phyloP scores from a whole-genome alignment of 2,329 filamentous ascomycete species.

The Macrophomina tecta region DNA sequence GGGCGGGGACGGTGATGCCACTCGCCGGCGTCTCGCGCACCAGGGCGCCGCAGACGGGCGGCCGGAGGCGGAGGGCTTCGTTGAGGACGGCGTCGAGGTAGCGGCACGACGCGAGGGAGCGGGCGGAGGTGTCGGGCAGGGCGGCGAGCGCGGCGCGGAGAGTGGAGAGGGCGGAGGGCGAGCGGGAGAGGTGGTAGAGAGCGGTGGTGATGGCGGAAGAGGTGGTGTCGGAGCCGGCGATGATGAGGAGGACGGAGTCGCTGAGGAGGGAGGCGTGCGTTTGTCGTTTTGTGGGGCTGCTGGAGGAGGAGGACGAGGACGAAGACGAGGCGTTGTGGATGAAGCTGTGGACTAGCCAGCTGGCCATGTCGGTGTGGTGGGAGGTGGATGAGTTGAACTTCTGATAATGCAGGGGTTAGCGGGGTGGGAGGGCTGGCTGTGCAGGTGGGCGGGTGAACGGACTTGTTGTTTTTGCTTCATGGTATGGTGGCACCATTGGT shows the following conservation, averaged over 20 bases:
- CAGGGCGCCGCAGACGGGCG: constrained; percentile 46
- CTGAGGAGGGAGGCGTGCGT: constrained; percentile 37
- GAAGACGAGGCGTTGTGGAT: too few relatives aligned
- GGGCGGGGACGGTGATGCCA: constrained; percentile 42
- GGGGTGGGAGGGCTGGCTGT: background rate
- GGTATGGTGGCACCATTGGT: constrained; percentile 21
- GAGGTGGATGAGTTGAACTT: background rate
- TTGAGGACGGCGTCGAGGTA: constrained; percentile 51
- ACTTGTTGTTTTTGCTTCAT: constrained; percentile 22
- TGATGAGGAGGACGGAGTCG: constrained; percentile 43
- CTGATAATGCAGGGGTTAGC: background rate
- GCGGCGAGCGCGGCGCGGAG: constrained; percentile 28
- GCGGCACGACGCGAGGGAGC: constrained; percentile 36
- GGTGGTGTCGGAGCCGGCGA: constrained; percentile 36
- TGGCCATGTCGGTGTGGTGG: constrained; percentile 19
- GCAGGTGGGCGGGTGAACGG: background rate
- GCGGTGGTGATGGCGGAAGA: constrained; percentile 12
- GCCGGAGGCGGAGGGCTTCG: constrained; percentile 51
- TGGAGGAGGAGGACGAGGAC: too few relatives aligned
- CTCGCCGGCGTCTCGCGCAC: constrained; percentile 46
- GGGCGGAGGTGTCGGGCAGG: constrained; percentile 42
- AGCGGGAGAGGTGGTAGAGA: constrained; percentile 34
- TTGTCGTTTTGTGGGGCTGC: constrained; percentile 30
- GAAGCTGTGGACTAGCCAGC: constrained; percentile 6
- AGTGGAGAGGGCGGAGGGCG: constrained; percentile 6